Percentiles rank a stretch among this genome's conserved stretches.
Evolutionary conservation across 305 asterid species (phyloP).

Genomic region (Fraxinus sp.): DNA sequence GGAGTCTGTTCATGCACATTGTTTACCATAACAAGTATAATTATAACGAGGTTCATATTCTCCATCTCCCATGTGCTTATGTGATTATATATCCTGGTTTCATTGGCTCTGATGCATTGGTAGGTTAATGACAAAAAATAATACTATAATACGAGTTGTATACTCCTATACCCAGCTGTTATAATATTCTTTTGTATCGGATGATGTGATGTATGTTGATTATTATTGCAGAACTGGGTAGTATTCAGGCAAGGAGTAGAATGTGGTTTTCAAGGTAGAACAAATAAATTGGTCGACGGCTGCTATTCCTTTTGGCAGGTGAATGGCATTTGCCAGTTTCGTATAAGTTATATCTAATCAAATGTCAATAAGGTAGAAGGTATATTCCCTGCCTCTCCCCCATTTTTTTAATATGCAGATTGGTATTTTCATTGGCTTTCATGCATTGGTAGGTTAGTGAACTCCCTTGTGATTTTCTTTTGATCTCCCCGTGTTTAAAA

Average conservation of each 20-base stretch:
- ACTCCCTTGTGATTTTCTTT: not conserved
- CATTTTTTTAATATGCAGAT: not conserved
- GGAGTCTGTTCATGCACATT: not conserved
- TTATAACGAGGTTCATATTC: not conserved
- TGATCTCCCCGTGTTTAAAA: not conserved
- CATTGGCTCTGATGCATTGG: not conserved
- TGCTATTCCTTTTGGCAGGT: constrained; percentile 99
- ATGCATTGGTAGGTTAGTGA: not conserved
- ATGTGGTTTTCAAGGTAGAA: constrained; percentile 93
- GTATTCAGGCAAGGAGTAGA: constrained; percentile 89
- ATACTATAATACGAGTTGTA: not conserved
- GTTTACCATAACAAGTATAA: not conserved
- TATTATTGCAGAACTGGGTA: constrained; percentile 72
- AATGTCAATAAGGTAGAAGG: constrained; percentile 1
- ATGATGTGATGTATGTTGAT: not conserved
- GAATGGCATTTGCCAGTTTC: constrained; percentile 17
- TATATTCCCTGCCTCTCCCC: not conserved
- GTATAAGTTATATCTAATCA: not conserved
- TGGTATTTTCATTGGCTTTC: not conserved
- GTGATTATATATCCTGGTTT: not conserved
- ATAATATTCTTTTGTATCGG: not conserved
- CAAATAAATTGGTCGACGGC: constrained; percentile 90
- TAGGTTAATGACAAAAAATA: not conserved
- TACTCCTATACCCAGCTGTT: not conserved
- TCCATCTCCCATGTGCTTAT: not conserved